These are phyloP conservation scores for Cordyceps cateniannulata DNA, from an alignment of 2,329 filamentous ascomycete genomes.

Conservation along the genomic window DNA sequence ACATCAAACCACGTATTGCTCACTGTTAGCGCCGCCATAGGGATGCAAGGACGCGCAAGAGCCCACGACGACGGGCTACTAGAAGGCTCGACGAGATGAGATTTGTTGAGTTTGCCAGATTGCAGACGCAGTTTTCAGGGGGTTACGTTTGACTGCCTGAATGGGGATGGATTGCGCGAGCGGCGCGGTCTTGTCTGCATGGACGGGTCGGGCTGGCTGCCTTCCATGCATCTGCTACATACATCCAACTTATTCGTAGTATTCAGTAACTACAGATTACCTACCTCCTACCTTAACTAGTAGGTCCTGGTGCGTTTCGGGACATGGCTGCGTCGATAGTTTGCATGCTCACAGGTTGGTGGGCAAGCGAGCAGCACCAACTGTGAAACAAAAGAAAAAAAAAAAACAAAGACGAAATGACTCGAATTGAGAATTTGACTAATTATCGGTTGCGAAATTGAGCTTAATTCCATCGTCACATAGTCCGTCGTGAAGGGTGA, in stretches of 20 bases:
- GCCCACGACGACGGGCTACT: neutral
- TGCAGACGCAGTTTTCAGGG: neutral
- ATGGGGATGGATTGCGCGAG: no score
- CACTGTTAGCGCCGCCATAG: neutral
- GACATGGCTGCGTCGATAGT: conserved; percentile 3
- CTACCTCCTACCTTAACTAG: no score
- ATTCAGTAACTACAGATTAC: no score
- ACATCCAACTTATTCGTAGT: no score
- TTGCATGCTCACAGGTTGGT: neutral
- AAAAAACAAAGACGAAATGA: no score
- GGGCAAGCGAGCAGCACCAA: no score
- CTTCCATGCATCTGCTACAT: no score
- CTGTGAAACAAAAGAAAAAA: neutral
- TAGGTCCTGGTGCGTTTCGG: neutral
- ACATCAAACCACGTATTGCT: neutral
- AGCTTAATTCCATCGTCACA: neutral
- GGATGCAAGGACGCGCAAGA: neutral
- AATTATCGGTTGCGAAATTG: neutral
- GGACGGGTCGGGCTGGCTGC: no score
- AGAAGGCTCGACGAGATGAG: neutral
- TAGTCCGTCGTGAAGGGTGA: neutral
- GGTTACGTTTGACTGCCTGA: neutral
- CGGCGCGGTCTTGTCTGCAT: no score
- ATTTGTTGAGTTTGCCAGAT: neutral
- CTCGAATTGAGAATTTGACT: no score